These are phyloP conservation scores for Aspergillus floridensis DNA, from an alignment of 2,329 filamentous ascomycete species.

Conservation along the genomic window DNA sequence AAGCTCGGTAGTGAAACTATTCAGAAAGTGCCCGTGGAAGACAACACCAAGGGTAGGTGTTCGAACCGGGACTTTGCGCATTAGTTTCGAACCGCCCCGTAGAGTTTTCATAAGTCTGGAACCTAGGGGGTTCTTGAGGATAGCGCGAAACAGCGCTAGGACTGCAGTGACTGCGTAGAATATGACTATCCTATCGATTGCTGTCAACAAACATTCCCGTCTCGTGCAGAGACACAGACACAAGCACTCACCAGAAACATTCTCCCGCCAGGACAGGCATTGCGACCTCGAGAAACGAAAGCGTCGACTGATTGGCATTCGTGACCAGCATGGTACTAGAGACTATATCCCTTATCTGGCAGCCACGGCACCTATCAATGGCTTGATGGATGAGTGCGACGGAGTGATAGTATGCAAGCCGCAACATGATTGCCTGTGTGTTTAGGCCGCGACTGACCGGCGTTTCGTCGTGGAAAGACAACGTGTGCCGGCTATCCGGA, in stretches of 20 bases:
- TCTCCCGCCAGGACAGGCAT: no score
- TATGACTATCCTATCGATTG: conserved; percentile 43
- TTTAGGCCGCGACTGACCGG: conserved; percentile 22
- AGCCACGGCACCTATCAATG: conserved; percentile 43
- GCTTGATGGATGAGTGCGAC: conserved; percentile 52
- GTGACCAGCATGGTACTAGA: no score
- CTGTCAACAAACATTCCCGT: not conserved
- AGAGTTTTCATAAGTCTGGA: conserved; percentile 23
- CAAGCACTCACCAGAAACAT: no score
- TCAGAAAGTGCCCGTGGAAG: conserved; percentile 9
- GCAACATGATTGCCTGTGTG: conserved; percentile 45
- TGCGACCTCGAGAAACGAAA: no score
- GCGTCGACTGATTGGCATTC: no score
- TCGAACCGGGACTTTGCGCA: conserved; percentile 2
- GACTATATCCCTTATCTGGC: conserved; percentile 15
- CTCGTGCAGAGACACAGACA: not conserved
- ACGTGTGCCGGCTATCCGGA: conserved; percentile 39
- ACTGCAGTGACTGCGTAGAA: conserved; percentile 53
- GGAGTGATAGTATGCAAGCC: conserved; percentile 53
- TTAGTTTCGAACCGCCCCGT: not conserved
- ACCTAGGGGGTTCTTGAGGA: conserved; percentile 44
- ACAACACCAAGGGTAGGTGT: conserved; percentile 7
- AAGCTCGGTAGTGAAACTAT: conserved; percentile 12
- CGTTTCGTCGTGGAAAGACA: conserved; percentile 35
- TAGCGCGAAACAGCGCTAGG: conserved; percentile 50